Conservation (phyloP, 768 basidiomycete genomes). For the Mycena rebaudengoi region DNA sequence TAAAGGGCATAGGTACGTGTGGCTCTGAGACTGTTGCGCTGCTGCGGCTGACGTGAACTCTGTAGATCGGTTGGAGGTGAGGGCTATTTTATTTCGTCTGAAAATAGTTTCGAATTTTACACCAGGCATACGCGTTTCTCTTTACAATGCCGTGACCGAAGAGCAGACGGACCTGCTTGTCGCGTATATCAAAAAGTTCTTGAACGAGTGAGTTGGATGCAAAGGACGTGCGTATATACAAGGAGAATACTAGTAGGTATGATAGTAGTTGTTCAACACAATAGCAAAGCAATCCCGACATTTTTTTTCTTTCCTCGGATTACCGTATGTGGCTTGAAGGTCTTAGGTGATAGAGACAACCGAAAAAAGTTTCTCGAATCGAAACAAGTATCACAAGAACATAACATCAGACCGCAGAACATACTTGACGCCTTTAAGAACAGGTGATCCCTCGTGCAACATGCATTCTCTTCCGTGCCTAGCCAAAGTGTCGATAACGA, state of each 20-base stretch:
- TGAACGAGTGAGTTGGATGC: conserved; percentile 26
- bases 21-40: background rate
- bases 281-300: no score
- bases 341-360: no score
- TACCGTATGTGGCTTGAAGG: no score
- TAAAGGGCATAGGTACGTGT: conserved; percentile 89
- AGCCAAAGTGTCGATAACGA: background rate
- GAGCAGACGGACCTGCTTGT: conserved; percentile 72
- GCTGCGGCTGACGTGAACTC: background rate
- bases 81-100: background rate
- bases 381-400: conserved; percentile 53
- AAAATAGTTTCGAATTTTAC: background rate
- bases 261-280: background rate
- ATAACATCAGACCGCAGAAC: conserved; percentile 77
- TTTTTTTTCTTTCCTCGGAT: no score
- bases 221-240: background rate
- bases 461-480: conserved; percentile 80
- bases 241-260: background rate
- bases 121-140: conserved; percentile 79
- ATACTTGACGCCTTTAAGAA: conserved; percentile 72
- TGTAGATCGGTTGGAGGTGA: conserved; percentile 29
- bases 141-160: conserved; percentile 90
- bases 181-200: conserved; percentile 66
- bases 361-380: no score
- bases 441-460: conserved; percentile 75